A percentile compares a stretch with the other conserved stretches of the same genome.
phyloP scores from a whole-genome alignment of 345 rosid species.

The Populus deltoides region DNA sequence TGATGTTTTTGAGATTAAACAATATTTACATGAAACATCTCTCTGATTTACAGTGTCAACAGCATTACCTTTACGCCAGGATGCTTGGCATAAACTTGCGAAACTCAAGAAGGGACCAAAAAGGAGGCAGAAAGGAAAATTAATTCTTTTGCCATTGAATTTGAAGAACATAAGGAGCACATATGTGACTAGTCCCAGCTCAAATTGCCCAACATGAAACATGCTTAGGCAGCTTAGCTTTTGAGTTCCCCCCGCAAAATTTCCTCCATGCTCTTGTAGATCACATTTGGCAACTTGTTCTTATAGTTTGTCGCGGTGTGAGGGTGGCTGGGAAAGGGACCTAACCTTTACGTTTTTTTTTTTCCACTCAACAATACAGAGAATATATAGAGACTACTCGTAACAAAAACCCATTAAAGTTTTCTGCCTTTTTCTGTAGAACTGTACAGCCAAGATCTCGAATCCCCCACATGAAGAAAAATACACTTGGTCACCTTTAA shows the following conservation, averaged over 20 bases:
- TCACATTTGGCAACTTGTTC: constrained; percentile 17
- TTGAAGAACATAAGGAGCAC: too few species aligned
- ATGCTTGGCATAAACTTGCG: background rate
- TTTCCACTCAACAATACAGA: constrained; percentile 2
- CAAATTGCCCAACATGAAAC: background rate
- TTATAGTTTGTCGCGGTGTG: constrained; percentile 7
- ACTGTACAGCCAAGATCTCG: constrained; percentile 37
- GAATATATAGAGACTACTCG: constrained; percentile 3
- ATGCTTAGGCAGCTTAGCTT: background rate
- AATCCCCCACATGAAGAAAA: constrained; percentile 3
- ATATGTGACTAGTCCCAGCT: background rate
- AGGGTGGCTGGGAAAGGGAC: constrained; percentile 34
- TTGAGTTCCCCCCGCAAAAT: constrained; percentile 1
- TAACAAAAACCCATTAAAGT: constrained; percentile 12
- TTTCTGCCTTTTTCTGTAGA: constrained; percentile 14
- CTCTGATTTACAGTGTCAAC: background rate
- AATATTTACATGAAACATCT: background rate
- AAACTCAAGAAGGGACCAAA: background rate
- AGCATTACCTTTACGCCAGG: background rate
- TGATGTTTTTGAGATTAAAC: background rate
- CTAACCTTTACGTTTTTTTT: constrained; percentile 2
- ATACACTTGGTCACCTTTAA: constrained; percentile 9
- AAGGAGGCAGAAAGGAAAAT: background rate
- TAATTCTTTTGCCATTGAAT: too few species aligned
- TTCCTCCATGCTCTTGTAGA: background rate